Evolutionary conservation across 148 eudicot species (phyloP), one percentile per base, ranked within the genome.

Genomic region (Diospyros kaki): DNA sequence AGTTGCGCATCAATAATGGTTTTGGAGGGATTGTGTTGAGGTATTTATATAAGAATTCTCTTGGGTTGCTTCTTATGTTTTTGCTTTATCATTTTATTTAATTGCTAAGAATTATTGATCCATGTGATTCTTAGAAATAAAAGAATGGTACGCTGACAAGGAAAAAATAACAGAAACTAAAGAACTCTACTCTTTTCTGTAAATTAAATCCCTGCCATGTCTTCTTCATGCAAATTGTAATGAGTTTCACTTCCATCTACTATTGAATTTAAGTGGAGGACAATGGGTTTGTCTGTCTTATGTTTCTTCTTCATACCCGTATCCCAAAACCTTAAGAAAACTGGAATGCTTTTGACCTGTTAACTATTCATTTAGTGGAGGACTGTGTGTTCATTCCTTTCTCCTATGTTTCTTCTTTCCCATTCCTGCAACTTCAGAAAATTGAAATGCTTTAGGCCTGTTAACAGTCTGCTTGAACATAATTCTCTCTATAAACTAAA

Each of bases 21-120:
- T 92, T 92, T 84, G 94, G 96, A 6, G 98, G 98, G 72, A 83
- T 95, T 72, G 90, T 80, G 42, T 71, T 94, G 80, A 94, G 89
- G 89, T 86, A 84, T 66, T 46, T 71, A n/a, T 18, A n/a, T 60
- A 13, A 48, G 2, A 72, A 11, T 45, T 73, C 51, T 58, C 55
- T 65, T 14, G 2, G 1, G 9, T 14, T 52, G 2, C 59, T 28
- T 52, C 58, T 9, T 72, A 11, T 43, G n/a, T 67, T 67, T 58
- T 7, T 28, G 28, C 28, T 28, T 51, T 39, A 59, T 68, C 17
- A 15, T 13, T 44, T 62, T 74, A 4, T 69, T 64, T n/a, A 11
- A 15, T 56, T 15, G 12, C 14, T 11, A 46, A 70, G 48, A 64
- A 66, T 75, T 13, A 53, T 17, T 40, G 41, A 43, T 44, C 17